phyloP scores from a whole-genome alignment of 2,329 filamentous ascomycete genomes.

The Pestalotiopsis sp. region DNA sequence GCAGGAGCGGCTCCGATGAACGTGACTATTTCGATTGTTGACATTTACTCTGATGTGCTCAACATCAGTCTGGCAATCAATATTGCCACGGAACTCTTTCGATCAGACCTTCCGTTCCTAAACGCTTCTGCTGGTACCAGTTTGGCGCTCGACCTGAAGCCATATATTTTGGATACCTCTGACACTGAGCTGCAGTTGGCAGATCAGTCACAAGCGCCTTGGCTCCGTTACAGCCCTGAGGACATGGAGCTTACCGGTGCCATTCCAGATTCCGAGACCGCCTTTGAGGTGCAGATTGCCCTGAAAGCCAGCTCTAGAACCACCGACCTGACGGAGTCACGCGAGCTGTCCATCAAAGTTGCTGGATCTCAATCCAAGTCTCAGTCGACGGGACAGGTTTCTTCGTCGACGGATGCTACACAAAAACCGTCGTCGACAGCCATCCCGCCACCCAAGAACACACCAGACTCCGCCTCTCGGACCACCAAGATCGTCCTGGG shows the following conservation, averaged over 20 bases:
- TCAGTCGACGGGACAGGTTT: background rate
- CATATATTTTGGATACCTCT: conserved; percentile 25
- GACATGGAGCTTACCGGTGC: conserved; percentile 26
- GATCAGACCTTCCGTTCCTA: conserved; percentile 28
- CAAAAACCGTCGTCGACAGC: conserved; percentile 2
- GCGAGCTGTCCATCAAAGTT: conserved; percentile 4
- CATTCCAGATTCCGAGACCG: conserved; percentile 19
- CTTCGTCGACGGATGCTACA: background rate
- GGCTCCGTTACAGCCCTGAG: conserved; percentile 31
- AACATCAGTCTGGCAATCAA: conserved; percentile 51
- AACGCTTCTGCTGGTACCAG: conserved; percentile 27
- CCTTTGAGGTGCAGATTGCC: conserved; percentile 16
- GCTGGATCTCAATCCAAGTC: background rate
- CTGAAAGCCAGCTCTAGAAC: conserved; percentile 25
- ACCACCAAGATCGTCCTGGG: conserved; percentile 26
- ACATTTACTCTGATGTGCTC: conserved; percentile 61
- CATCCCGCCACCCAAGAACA: background rate
- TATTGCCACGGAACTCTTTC: conserved; percentile 25
- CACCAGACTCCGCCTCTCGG: conserved; percentile 11
- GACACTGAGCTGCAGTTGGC: conserved; percentile 25
- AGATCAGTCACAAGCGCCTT: conserved; percentile 25
- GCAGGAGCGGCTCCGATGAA: conserved; percentile 59
- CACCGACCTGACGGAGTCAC: conserved; percentile 22
- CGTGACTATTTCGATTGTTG: conserved; percentile 61
- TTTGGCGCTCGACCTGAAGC: conserved; percentile 32